Percentiles rank a stretch among this genome's conserved stretches.
These are phyloP conservation scores for Marchantia polymorpha DNA, from an alignment of 225 moss, liverwort and hornwort species.

Conservation along the genomic window DNA sequence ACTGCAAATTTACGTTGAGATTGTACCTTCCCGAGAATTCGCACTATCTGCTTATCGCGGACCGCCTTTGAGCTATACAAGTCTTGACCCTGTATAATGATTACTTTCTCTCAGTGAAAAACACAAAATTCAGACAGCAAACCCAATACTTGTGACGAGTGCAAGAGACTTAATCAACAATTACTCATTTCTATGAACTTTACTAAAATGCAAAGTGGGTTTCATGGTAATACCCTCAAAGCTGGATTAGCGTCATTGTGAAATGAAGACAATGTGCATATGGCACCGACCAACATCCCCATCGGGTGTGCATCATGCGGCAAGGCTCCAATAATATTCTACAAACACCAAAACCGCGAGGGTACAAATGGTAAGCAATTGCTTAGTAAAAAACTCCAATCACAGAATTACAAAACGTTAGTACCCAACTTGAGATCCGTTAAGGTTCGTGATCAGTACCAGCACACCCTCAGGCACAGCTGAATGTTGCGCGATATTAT, in stretches of 20 bases:
- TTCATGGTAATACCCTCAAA: constrained; percentile 46
- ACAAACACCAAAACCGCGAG: neutral
- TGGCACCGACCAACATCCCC: constrained; percentile 88
- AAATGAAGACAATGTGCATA: constrained; percentile 80
- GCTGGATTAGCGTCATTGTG: constrained; percentile 96
- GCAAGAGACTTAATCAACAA: neutral
- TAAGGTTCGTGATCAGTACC: constrained; percentile 35
- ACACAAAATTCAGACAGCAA: neutral
- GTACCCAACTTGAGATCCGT: neutral
- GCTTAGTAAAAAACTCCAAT: neutral
- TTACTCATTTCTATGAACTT: neutral
- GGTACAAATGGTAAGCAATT: neutral
- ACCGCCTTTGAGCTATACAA: constrained; percentile 72
- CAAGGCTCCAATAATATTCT: constrained; percentile 68
- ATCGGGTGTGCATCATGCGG: constrained; percentile 96
- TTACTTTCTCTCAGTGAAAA: neutral
- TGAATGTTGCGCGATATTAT: constrained; percentile 66
- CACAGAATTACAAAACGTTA: neutral
- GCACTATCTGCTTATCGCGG: constrained; percentile 93
- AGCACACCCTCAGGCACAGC: constrained; percentile 89
- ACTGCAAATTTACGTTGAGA: too few relatives aligned
- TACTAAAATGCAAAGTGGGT: neutral
- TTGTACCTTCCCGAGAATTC: constrained; percentile 80
- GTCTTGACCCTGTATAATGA: constrained; percentile 64
- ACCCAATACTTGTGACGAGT: neutral